A percentile compares a stretch with the other conserved stretches of the same genome.
These are phyloP conservation scores for Paxillus ammoniavirescens DNA, from an alignment of 768 basidiomycete genomes.

Conservation along the genomic window DNA sequence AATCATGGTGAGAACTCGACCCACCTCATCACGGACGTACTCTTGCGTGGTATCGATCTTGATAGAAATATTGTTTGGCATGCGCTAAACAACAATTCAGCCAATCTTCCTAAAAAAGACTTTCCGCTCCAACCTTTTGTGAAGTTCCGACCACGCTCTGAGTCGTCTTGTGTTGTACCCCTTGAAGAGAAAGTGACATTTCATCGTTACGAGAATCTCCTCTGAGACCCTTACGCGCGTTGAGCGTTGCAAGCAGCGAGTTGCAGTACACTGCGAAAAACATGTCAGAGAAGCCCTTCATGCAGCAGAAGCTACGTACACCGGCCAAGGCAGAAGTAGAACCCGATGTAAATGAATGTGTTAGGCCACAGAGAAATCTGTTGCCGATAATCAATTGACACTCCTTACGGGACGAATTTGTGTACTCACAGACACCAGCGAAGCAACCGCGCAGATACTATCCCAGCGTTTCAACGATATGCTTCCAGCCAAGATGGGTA, in stretches of 20 bases:
- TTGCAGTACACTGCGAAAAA: conserved; percentile 51
- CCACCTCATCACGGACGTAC: conserved; percentile 39
- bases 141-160: conserved; percentile 7
- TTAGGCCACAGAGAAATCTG: conserved; percentile 47
- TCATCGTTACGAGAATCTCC: conserved; percentile 4
- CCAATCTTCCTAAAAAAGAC: not conserved
- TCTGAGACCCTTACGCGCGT: conserved; percentile 50
- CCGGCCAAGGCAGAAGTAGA: conserved; percentile 60
- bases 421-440: conserved; percentile 45
- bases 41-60: conserved; percentile 64
- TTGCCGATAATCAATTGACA: not conserved
- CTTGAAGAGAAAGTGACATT: conserved; percentile 25
- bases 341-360: conserved; percentile 56
- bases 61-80: conserved; percentile 56
- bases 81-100: conserved; percentile 6
- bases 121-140: conserved; percentile 10
- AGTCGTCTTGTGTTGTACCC: conserved; percentile 21
- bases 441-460: conserved; percentile 52
- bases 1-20: not conserved
- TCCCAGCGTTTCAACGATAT: conserved; percentile 4
- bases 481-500: not conserved
- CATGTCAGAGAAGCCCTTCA: not conserved
- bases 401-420: not conserved
- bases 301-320: conserved; percentile 36
- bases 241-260: conserved; percentile 59